Percentiles rank a stretch among this genome's conserved stretches.
Evolutionary conservation across 805 yeast species (phyloP).

Genomic region (Candida ipomoeae): DNA sequence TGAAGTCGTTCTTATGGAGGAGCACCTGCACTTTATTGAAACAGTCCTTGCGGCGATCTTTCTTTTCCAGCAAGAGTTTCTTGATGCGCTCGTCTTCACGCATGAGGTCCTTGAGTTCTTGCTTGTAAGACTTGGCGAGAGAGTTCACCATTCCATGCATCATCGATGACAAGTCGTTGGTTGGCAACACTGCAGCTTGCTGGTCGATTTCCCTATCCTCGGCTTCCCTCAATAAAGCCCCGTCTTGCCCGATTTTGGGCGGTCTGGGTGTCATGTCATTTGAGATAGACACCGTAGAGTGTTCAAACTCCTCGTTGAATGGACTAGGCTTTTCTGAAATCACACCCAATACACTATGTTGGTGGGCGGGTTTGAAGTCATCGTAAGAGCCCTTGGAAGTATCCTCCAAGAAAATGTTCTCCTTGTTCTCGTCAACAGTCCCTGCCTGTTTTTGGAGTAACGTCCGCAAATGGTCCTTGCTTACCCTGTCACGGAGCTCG

Average conservation of each 20-base stretch:
- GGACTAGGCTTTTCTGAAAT: slow-evolving; percentile 25
- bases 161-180: slow-evolving; percentile 34
- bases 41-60: slow-evolving; percentile 37
- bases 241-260: slow-evolving; percentile 16
- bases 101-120: slow-evolving; percentile 40
- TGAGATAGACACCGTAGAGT: not conserved
- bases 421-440: slow-evolving; percentile 42
- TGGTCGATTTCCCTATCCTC: not conserved
- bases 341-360: slow-evolving; percentile 9
- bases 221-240: slow-evolving; percentile 16
- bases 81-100: slow-evolving; percentile 20
- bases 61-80: slow-evolving; percentile 49
- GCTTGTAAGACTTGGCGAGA: slow-evolving; percentile 53
- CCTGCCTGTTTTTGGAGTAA: slow-evolving; percentile 23
- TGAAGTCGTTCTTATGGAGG: slow-evolving; percentile 28
- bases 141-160: slow-evolving; percentile 42
- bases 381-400: slow-evolving; percentile 22
- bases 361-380: slow-evolving; percentile 8
- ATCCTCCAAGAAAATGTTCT: slow-evolving; percentile 43
- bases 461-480: slow-evolving; percentile 31
- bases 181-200: slow-evolving; percentile 17
- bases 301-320: not conserved
- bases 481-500: slow-evolving; percentile 27
- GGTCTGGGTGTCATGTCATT: slow-evolving; percentile 29
- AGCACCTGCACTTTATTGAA: slow-evolving; percentile 23